Evolutionary conservation across 148 eudicot species (phyloP).

Genomic region (Cornus kousa): DNA sequence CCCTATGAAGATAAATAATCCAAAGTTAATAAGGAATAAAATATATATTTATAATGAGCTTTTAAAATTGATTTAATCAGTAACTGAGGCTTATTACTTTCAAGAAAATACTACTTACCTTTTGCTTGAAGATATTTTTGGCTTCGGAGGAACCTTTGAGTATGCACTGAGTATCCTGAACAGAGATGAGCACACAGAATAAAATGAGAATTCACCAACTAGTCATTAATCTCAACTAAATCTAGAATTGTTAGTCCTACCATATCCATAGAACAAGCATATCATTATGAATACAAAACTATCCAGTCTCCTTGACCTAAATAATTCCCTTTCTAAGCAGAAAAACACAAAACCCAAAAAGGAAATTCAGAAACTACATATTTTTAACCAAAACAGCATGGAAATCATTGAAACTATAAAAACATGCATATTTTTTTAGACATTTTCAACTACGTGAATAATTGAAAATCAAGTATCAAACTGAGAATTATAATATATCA

Average conservation of each 20-base stretch:
- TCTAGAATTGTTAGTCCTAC: not conserved
- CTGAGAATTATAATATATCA: too few relatives aligned
- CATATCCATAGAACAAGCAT: not conserved
- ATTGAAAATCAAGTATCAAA: too few relatives aligned
- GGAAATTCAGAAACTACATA: too few relatives aligned
- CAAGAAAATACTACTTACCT: slow-evolving; percentile 32
- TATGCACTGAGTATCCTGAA: slow-evolving; percentile 64
- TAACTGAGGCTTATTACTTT: not conserved
- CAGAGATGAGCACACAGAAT: slow-evolving; percentile 10
- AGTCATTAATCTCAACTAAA: not conserved
- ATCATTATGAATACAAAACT: slow-evolving; percentile 3
- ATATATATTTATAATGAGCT: not conserved
- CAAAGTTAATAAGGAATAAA: too few relatives aligned
- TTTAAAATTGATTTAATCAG: not conserved
- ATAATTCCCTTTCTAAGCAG: not conserved
- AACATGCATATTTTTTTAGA: too few relatives aligned
- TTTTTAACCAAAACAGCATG: too few relatives aligned
- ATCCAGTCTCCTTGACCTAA: not conserved
- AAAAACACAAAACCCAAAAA: too few relatives aligned
- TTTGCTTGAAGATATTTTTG: slow-evolving; percentile 38
- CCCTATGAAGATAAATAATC: too few relatives aligned
- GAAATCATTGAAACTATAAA: too few relatives aligned
- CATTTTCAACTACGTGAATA: too few relatives aligned
- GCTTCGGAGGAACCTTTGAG: slow-evolving; percentile 42
- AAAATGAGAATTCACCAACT: not conserved